A percentile compares a stretch with the other conserved stretches of the same genome.
Evolutionary conservation across 768 basidiomycete species (phyloP).

Genomic region (Suillus lakei): DNA sequence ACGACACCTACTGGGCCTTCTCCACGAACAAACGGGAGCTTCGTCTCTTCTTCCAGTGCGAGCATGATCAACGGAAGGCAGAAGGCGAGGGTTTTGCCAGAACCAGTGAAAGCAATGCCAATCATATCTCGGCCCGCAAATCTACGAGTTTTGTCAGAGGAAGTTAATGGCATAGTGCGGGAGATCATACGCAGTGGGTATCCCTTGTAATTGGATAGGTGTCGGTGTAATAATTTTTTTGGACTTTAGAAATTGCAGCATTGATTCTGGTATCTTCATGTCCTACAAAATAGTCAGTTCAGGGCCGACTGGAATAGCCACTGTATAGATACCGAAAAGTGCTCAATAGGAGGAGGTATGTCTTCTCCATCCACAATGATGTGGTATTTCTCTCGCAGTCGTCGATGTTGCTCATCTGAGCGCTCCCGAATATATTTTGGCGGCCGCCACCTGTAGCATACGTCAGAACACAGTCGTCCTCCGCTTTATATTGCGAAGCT

Average conservation of each 20-base stretch:
- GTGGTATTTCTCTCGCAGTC: conserved; percentile 87
- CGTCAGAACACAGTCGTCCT: conserved; percentile 2
- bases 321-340: conserved; percentile 65
- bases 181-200: conserved; percentile 84
- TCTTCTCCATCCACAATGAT: conserved; percentile 95
- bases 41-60: conserved; percentile 91
- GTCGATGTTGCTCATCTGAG: conserved; percentile 68
- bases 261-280: conserved; percentile 95
- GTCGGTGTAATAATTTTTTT: conserved; percentile 89
- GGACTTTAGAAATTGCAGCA: conserved; percentile 81
- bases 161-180: conserved; percentile 4
- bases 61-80: conserved; percentile 98
- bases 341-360: conserved; percentile 90
- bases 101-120: conserved; percentile 98
- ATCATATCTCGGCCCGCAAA: conserved; percentile 98
- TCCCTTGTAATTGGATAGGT: conserved; percentile 96
- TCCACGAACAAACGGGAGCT: conserved; percentile 86
- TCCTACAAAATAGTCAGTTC: conserved; percentile 55
- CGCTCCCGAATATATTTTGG: conserved; percentile 82
- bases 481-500: conserved; percentile 27
- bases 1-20: conserved; percentile 98
- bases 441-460: conserved; percentile 74
- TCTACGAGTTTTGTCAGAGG: conserved; percentile 44
- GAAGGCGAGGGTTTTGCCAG: conserved; percentile 98
- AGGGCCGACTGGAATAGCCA: neutral